Evolutionary conservation across 164 flowering plant genomes (phyloP).

Genomic region (Vitis rotundifolia): DNA sequence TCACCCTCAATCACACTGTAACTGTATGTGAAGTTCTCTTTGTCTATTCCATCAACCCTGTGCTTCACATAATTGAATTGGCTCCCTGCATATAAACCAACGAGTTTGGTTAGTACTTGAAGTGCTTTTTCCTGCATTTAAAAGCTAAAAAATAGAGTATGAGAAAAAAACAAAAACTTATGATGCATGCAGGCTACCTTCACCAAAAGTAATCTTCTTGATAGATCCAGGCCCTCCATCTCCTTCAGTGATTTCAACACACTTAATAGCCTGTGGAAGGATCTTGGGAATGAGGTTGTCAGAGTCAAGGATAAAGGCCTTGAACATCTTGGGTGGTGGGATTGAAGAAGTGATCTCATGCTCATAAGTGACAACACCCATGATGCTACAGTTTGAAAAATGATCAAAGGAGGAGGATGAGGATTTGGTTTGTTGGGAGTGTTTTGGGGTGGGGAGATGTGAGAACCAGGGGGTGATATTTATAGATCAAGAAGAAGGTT

Average conservation of each 20-base stretch:
- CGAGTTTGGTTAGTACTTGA: too few species aligned
- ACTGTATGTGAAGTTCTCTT: slow-evolving; percentile 13
- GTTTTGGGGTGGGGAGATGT: too few species aligned
- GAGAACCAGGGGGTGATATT: too few species aligned
- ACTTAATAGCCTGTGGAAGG: slow-evolving; percentile 12
- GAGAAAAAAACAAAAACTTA: too few species aligned
- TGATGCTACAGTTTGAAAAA: not conserved
- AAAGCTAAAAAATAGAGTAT: not conserved
- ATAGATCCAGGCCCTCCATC: slow-evolving; percentile 27
- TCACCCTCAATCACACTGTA: slow-evolving; percentile 38
- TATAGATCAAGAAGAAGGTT: too few species aligned
- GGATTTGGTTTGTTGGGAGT: too few species aligned
- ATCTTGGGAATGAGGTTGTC: slow-evolving; percentile 13
- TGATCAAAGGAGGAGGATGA: too few species aligned
- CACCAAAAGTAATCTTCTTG: slow-evolving; percentile 19
- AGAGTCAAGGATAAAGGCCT: slow-evolving; percentile 15
- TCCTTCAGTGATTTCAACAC: slow-evolving; percentile 10
- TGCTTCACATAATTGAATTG: slow-evolving; percentile 17
- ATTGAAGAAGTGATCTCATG: not conserved
- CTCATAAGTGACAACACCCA: slow-evolving; percentile 16
- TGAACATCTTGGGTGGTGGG: slow-evolving; percentile 15
- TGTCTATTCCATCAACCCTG: slow-evolving; percentile 26
- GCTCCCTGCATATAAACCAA: slow-evolving; percentile 8
- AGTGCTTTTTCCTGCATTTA: too few species aligned
- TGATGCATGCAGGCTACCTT: slow-evolving; percentile 1